Percentiles rank a stretch among this genome's conserved stretches.
These are phyloP conservation scores for Cryptococcus deneoformans DNA, from an alignment of 1,284 basidiomycete species.

Conservation along the genomic window DNA sequence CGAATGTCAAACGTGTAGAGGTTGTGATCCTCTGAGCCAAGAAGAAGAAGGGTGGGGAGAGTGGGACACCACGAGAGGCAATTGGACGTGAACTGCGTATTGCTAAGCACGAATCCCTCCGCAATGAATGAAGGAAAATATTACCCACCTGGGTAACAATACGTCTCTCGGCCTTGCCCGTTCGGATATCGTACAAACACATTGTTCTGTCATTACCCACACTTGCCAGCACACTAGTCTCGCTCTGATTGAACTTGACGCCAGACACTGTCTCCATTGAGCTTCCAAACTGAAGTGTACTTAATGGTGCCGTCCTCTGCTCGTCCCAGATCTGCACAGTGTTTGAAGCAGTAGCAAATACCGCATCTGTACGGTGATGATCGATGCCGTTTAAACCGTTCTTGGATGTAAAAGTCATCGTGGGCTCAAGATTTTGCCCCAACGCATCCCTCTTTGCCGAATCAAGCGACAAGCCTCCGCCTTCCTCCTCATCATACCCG, in stretches of 20 bases:
- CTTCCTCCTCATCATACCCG: conserved; percentile 42
- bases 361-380: conserved; percentile 79
- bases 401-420: conserved; percentile 76
- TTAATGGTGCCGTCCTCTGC: conserved; percentile 74
- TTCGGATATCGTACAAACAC: conserved; percentile 93
- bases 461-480: conserved; percentile 45
- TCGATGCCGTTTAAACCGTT: conserved; percentile 90
- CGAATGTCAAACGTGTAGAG: conserved; percentile 98
- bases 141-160: conserved; percentile 77
- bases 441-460: conserved; percentile 34
- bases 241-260: conserved; percentile 90
- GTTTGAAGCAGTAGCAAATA: conserved; percentile 93
- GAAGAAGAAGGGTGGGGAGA: conserved; percentile 83
- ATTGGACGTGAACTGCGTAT: conserved; percentile 72
- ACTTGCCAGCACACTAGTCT: conserved; percentile 88
- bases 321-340: conserved; percentile 98
- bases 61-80: conserved; percentile 93
- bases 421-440: conserved; percentile 53
- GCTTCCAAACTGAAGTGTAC: conserved; percentile 76
- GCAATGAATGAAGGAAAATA: neutral
- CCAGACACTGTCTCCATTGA: conserved; percentile 81
- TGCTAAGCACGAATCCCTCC: too few species aligned
- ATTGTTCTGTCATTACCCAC: conserved; percentile 94
- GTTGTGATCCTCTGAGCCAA: conserved; percentile 98
- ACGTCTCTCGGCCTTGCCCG: conserved; percentile 87